Evolutionary conservation across 345 rosid species (phyloP).

Genomic region (Syzygium grande): DNA sequence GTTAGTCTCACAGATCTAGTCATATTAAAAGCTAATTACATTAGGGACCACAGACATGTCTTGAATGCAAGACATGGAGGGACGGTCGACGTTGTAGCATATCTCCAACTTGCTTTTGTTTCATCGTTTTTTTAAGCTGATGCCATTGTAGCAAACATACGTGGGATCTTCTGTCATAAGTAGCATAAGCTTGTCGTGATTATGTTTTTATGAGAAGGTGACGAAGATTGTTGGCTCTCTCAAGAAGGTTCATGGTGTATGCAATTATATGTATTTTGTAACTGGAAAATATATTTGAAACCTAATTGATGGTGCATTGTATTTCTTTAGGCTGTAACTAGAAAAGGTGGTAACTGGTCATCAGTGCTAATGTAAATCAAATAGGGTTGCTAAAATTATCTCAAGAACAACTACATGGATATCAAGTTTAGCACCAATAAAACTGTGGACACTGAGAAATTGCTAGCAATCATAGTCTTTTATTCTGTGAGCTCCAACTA

Average conservation of each 20-base stretch:
- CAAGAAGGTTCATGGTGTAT: neutral
- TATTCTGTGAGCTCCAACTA: neutral
- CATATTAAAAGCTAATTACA: neutral
- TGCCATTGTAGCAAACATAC: neutral
- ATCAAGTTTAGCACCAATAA: neutral
- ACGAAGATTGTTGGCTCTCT: neutral
- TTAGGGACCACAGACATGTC: neutral
- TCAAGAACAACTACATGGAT: neutral
- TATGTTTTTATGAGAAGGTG: neutral
- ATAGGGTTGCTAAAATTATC: neutral
- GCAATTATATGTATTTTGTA: neutral
- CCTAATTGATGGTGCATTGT: neutral
- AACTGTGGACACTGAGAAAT: neutral
- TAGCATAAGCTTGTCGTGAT: neutral
- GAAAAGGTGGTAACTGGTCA: neutral
- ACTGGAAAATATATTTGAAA: neutral
- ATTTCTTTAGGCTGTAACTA: neutral
- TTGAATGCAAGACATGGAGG: neutral
- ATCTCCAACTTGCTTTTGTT: neutral
- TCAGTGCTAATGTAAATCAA: neutral
- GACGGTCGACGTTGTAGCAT: neutral
- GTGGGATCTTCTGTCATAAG: neutral
- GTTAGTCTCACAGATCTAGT: neutral
- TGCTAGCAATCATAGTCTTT: neutral
- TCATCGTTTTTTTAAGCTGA: neutral